These are phyloP conservation scores for Ascochyta lentis DNA, from an alignment of 2,329 filamentous ascomycete species.

Conservation along the genomic window DNA sequence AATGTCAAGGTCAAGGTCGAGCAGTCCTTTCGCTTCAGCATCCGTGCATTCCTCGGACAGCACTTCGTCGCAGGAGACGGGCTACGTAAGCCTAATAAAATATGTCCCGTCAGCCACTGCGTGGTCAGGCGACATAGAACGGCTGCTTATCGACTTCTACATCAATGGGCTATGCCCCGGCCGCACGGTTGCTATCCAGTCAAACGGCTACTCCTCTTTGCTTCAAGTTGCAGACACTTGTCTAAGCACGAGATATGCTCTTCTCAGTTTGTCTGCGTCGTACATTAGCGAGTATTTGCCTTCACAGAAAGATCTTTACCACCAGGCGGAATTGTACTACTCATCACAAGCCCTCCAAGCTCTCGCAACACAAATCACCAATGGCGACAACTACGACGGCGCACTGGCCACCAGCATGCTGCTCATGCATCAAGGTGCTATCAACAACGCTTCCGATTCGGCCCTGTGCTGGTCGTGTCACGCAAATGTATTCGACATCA, in stretches of 20 bases:
- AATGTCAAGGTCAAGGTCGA: constrained; percentile 27
- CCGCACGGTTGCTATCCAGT: constrained; percentile 33
- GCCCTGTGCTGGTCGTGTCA: constrained; percentile 44
- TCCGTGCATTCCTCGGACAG: constrained; percentile 38
- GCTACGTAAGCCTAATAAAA: constrained; percentile 38
- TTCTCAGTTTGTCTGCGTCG: constrained; percentile 42
- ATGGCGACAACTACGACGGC: constrained; percentile 37
- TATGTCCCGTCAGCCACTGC: constrained; percentile 31
- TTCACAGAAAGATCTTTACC: constrained; percentile 36
- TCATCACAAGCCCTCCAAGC: constrained; percentile 41
- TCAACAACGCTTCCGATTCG: constrained; percentile 35
- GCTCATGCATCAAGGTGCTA: constrained; percentile 40
- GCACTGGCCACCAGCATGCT: constrained; percentile 44
- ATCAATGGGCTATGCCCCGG: constrained; percentile 42
- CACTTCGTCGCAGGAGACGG: constrained; percentile 30
- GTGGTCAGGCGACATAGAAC: constrained; percentile 36
- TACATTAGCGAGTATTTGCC: constrained; percentile 42
- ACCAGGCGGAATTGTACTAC: constrained; percentile 44
- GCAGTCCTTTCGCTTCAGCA: constrained; percentile 35
- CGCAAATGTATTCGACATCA: constrained; percentile 42
- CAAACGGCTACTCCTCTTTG: constrained; percentile 37
- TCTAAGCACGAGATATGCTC: constrained; percentile 39
- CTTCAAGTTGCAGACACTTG: constrained; percentile 34
- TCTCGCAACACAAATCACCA: constrained; percentile 37
- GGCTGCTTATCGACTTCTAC: constrained; percentile 41